phyloP scores from a whole-genome alignment of 495 filamentous ascomycete species.

The Glutinoglossum americanum region DNA sequence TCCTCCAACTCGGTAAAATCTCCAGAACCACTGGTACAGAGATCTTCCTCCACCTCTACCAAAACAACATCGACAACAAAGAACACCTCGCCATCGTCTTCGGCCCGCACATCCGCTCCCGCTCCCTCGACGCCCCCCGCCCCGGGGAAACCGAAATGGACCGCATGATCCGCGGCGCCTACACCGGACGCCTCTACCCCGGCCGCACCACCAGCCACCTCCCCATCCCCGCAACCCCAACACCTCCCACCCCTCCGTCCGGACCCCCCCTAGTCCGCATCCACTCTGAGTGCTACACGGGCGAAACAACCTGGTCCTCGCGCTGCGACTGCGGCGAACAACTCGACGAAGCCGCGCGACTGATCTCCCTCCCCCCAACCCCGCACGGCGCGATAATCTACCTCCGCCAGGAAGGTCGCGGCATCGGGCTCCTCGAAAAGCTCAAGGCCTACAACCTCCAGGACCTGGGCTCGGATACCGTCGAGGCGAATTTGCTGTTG shows the following conservation, averaged over 20 bases:
- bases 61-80: conserved; percentile 79
- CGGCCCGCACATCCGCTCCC: conserved; percentile 60
- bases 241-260: not conserved
- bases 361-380: conserved; percentile 63
- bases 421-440: conserved; percentile 86
- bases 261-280: conserved; percentile 62
- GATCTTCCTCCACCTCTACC: conserved; percentile 93
- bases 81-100: conserved; percentile 98
- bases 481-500: conserved; percentile 81
- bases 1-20: not conserved
- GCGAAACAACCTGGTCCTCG: conserved; percentile 93
- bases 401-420: conserved; percentile 83
- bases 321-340: conserved; percentile 97
- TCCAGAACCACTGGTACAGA: conserved; percentile 55
- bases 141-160: conserved; percentile 91
- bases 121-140: conserved; percentile 52
- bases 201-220: conserved; percentile 53
- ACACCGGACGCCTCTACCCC: conserved; percentile 69
- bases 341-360: conserved; percentile 79
- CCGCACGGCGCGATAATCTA: conserved; percentile 85
- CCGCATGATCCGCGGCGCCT: conserved; percentile 85
- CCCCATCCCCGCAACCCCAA: conserved; percentile 13
- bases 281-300: conserved; percentile 96
- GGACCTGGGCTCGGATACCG: conserved; percentile 84
- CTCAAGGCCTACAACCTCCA: conserved; percentile 96